Conservation (phyloP, 495 filamentous ascomycete species). For the Talaromyces wortmannii region DNA sequence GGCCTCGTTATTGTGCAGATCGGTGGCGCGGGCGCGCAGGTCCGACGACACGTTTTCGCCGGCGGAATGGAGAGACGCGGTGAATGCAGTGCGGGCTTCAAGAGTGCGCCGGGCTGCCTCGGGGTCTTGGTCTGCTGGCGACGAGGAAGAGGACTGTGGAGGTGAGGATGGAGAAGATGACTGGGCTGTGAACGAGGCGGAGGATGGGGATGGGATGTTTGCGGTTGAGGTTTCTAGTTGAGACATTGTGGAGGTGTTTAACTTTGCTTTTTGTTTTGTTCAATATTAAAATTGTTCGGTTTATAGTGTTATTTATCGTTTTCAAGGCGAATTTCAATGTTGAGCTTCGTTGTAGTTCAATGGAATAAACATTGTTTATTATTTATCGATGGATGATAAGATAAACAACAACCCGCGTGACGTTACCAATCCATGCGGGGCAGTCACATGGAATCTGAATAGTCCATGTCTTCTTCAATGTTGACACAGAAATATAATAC, state of each 20-base stretch:
- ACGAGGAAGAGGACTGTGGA: conserved; percentile 7
- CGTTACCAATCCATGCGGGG: too few species aligned
- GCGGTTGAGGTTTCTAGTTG: not conserved
- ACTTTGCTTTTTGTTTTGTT: too few species aligned
- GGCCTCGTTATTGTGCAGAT: conserved; percentile 64
- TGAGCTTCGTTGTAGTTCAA: too few species aligned
- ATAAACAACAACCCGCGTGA: too few species aligned
- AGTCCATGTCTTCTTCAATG: too few species aligned
- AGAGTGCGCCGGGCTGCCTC: conserved; percentile 31
- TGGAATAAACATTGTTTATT: too few species aligned
- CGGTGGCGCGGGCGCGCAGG: conserved; percentile 65
- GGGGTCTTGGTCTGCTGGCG: conserved; percentile 1
- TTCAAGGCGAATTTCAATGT: too few species aligned
- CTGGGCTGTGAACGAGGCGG: conserved; percentile 6
- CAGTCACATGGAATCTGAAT: too few species aligned
- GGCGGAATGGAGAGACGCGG: conserved; percentile 70
- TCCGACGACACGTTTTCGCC: conserved; percentile 60
- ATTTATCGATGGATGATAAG: too few species aligned
- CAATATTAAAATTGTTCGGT: too few species aligned
- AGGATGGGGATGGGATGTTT: not conserved
- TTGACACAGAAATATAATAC: too few species aligned
- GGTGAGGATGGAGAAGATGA: conserved; percentile 2
- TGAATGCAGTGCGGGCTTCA: conserved; percentile 70
- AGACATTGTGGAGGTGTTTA: not conserved
- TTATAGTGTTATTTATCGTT: too few species aligned